A percentile compares a stretch with the other conserved stretches of the same genome.
Evolutionary conservation across 225 moss, liverwort and hornwort genomes (phyloP).

Genomic region (Bryoerythrophyllum caledonicum): DNA sequence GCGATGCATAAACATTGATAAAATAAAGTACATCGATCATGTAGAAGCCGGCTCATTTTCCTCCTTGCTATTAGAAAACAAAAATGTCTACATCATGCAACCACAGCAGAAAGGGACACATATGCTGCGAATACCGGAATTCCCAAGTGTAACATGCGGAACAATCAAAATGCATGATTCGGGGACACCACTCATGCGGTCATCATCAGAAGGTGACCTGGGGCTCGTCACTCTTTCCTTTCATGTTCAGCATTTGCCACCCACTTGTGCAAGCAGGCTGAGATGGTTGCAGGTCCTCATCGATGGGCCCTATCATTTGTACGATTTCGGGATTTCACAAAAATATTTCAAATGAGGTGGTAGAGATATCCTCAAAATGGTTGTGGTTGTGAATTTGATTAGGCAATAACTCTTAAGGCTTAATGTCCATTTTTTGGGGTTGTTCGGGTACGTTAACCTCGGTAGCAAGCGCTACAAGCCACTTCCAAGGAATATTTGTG

Average conservation of each 20-base stretch:
- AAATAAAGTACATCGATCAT: too few relatives aligned
- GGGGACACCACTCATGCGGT: neutral
- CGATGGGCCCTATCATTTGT: neutral
- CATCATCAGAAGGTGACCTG: neutral
- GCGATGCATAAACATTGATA: too few relatives aligned
- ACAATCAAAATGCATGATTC: constrained; percentile 14
- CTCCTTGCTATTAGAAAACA: too few relatives aligned
- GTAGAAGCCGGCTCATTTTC: too few relatives aligned
- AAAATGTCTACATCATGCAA: neutral
- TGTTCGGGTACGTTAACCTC: too few relatives aligned
- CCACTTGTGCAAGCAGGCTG: neutral
- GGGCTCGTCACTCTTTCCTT: neutral
- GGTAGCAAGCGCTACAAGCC: too few relatives aligned
- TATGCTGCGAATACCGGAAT: neutral
- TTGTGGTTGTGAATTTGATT: too few relatives aligned
- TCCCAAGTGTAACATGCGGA: neutral
- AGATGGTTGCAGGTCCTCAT: neutral
- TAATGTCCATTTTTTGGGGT: too few relatives aligned
- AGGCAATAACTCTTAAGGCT: too few relatives aligned
- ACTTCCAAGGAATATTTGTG: too few relatives aligned
- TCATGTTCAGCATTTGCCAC: neutral
- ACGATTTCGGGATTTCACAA: neutral
- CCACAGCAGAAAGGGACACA: neutral
- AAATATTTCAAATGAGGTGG: too few relatives aligned
- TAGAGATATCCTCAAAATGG: too few relatives aligned